These are phyloP conservation scores for Primulina eburnea DNA, from an alignment of 257 asterid species.

Conservation along the genomic window DNA sequence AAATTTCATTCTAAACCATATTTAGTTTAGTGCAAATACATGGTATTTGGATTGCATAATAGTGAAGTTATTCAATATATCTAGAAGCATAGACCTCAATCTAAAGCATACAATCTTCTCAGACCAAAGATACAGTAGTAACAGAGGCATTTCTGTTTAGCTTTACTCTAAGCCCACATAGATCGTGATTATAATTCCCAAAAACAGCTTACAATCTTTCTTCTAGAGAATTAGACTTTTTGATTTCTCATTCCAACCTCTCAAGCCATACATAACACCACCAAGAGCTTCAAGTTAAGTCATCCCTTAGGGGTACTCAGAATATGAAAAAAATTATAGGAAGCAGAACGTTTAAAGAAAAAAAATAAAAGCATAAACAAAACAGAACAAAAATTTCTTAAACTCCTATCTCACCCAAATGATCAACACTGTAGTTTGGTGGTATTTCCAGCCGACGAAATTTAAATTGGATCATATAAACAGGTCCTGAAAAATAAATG, in stretches of 20 bases:
- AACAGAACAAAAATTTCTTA: conserved; percentile 11
- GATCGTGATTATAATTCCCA: background rate
- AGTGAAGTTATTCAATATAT: background rate
- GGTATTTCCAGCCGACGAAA: conserved; percentile 97
- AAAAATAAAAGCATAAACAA: conserved; percentile 4
- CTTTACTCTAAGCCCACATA: background rate
- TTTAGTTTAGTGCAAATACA: background rate
- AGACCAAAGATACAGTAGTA: background rate
- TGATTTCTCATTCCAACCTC: background rate
- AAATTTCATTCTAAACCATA: too few relatives aligned
- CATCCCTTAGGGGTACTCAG: background rate
- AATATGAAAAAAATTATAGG: background rate
- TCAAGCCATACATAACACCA: conserved; percentile 9
- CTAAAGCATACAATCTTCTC: background rate
- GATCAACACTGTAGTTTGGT: conserved; percentile 68
- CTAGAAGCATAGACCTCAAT: background rate
- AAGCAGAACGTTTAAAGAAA: background rate
- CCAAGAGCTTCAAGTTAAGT: conserved; percentile 14
- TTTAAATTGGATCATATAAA: conserved; percentile 79
- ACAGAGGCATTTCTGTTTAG: background rate
- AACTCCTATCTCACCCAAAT: conserved; percentile 62
- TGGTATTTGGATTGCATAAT: background rate
- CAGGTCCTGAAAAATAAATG: conserved; percentile 55
- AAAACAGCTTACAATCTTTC: background rate
- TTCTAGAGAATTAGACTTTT: background rate